Conservation (phyloP, 2,329 filamentous ascomycete species). For the Bimuria novae-zelandiae region DNA sequence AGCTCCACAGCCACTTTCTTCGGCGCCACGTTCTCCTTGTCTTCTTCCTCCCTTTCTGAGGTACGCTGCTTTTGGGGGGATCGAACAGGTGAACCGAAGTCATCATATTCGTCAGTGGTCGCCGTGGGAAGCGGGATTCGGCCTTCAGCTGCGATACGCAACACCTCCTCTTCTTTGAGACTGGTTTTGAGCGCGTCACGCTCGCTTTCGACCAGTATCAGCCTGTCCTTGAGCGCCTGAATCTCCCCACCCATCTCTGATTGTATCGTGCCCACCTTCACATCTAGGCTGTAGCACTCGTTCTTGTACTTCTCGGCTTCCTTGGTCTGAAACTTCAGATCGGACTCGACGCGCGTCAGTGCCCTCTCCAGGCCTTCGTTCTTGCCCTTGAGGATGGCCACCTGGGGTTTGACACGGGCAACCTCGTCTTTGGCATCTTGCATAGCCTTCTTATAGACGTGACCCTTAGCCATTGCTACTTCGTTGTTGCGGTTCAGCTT, state of each 20-base stretch:
- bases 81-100: conserved; percentile 66
- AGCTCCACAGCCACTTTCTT: conserved; percentile 52
- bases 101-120: conserved; percentile 59
- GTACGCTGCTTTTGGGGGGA: conserved; percentile 52
- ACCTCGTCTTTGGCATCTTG: conserved; percentile 30
- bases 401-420: conserved; percentile 15
- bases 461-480: conserved; percentile 31
- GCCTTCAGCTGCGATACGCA: conserved; percentile 73
- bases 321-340: conserved; percentile 37
- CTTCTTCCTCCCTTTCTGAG: conserved; percentile 47
- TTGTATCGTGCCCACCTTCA: conserved; percentile 64
- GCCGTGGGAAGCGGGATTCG: conserved; percentile 65
- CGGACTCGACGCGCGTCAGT: conserved; percentile 33
- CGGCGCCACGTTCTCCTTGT: conserved; percentile 54
- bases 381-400: conserved; percentile 32
- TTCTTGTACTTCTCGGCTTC: conserved; percentile 45
- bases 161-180: conserved; percentile 73
- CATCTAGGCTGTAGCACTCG: conserved; percentile 49
- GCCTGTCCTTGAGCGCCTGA: conserved; percentile 63
- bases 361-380: conserved; percentile 34
- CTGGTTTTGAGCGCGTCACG: conserved; percentile 74
- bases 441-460: conserved; percentile 22
- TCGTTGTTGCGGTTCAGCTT: conserved; percentile 29
- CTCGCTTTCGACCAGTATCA: conserved; percentile 72
- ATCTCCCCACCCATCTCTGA: conserved; percentile 69